Evolutionary conservation across 805 yeast genomes (phyloP).

Genomic region (Zygosaccharomyces rouxii): DNA sequence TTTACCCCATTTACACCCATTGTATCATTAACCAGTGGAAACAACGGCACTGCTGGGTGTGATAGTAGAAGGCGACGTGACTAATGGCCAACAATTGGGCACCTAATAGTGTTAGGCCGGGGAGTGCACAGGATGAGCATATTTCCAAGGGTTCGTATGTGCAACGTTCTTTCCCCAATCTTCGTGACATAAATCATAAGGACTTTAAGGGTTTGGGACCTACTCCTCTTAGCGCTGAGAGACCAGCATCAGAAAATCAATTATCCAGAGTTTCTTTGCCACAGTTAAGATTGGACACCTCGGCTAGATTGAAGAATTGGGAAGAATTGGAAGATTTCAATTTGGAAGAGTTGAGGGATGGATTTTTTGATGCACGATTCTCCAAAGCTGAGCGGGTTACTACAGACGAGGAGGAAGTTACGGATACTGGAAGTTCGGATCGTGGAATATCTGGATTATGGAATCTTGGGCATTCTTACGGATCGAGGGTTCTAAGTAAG

Average conservation of each 20-base stretch:
- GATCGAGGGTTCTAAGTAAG: background rate
- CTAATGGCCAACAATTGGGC: background rate
- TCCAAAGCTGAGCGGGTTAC: constrained; percentile 25
- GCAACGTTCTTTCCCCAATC: constrained; percentile 22
- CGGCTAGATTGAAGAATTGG: constrained; percentile 28
- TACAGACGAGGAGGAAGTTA: constrained; percentile 4
- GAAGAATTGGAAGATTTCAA: constrained; percentile 36
- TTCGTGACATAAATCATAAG: constrained; percentile 13
- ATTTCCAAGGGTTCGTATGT: constrained; percentile 29
- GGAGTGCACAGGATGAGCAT: background rate
- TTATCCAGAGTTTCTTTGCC: constrained; percentile 36
- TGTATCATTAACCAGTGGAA: background rate
- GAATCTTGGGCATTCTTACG: background rate
- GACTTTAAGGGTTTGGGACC: background rate
- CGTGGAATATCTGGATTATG: background rate
- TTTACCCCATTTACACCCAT: background rate
- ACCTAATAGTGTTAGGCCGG: background rate
- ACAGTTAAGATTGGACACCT: constrained; percentile 32
- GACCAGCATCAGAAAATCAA: constrained; percentile 10
- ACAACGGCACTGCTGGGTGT: background rate
- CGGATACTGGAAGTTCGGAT: background rate
- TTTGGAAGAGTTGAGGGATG: constrained; percentile 45
- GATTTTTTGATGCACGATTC: constrained; percentile 46
- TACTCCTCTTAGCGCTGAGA: background rate
- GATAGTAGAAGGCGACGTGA: background rate